phyloP scores from a whole-genome alignment of 1,284 basidiomycete genomes.

The Farysia itapuensis region DNA sequence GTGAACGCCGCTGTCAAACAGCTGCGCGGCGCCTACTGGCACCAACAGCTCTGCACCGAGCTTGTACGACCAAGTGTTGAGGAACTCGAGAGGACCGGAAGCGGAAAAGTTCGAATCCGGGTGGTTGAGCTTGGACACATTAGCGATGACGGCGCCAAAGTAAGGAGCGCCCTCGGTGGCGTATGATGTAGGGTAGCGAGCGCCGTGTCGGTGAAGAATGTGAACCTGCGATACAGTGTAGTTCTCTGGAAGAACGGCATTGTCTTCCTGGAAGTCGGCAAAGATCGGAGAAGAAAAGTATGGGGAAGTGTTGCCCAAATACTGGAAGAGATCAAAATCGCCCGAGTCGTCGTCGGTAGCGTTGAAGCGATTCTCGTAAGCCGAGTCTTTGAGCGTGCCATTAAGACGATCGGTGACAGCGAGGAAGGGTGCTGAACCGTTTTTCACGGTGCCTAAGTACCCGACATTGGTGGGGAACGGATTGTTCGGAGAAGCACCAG shows the following conservation, averaged over 20 bases:
- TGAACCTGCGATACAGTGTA: constrained; percentile 41
- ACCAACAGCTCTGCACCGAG: constrained; percentile 72
- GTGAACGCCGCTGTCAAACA: constrained; percentile 57
- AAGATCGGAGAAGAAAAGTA: constrained; percentile 45
- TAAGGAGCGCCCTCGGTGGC: constrained; percentile 43
- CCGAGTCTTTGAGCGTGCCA: constrained; percentile 19
- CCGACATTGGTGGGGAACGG: constrained; percentile 54
- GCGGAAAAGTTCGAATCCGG: constrained; percentile 52
- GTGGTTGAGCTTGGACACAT: constrained; percentile 24
- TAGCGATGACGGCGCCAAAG: constrained; percentile 24
- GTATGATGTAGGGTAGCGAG: constrained; percentile 32
- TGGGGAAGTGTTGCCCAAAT: constrained; percentile 43
- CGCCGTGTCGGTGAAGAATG: constrained; percentile 41
- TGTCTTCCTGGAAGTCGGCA: constrained; percentile 18
- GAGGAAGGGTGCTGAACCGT: constrained; percentile 45
- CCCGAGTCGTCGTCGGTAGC: constrained; percentile 17
- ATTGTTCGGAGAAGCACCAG: constrained; percentile 8
- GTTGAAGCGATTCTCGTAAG: constrained; percentile 35
- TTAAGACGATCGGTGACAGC: constrained; percentile 39
- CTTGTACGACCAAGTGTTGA: constrained; percentile 69
- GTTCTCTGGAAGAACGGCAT: constrained; percentile 16
- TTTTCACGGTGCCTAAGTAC: constrained; percentile 29
- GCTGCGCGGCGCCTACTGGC: constrained; percentile 77
- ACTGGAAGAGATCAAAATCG: constrained; percentile 39
- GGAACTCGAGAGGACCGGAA: constrained; percentile 69